A percentile compares a stretch with the other conserved stretches of the same genome.
Evolutionary conservation across 139 green algal species (phyloP).

Genomic region (Deuterostichococcus epilithicus): DNA sequence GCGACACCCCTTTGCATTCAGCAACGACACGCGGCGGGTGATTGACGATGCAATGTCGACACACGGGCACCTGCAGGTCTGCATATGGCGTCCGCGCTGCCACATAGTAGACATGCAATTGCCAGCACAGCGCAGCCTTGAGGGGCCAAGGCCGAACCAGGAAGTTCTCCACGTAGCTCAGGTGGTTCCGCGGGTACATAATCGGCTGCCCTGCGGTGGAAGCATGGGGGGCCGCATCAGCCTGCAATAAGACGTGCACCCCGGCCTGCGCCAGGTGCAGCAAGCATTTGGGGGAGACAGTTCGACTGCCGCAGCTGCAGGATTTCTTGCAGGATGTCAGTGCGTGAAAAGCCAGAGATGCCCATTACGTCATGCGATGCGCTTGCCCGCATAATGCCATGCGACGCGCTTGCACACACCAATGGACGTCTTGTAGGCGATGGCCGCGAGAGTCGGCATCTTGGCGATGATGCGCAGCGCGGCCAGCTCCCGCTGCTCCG

Average conservation of each 20-base stretch:
- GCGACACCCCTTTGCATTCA: no score
- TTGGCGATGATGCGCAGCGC: slow-evolving; percentile 61
- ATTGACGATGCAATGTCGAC: no score
- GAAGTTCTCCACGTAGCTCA: slow-evolving; percentile 62
- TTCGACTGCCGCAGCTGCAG: no score
- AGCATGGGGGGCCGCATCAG: neutral
- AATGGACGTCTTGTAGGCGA: slow-evolving; percentile 57
- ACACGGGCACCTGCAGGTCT: no score
- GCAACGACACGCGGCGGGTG: no score
- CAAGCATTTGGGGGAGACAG: no score
- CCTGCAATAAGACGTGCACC: neutral
- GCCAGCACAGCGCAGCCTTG: no score
- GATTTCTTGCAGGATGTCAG: no score
- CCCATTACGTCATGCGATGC: neutral
- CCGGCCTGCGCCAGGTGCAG: no score
- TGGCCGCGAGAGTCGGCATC: slow-evolving; percentile 66
- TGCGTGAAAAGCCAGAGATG: no score
- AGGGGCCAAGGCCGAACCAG: slow-evolving; percentile 27
- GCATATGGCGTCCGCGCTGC: no score
- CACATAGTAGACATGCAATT: no score
- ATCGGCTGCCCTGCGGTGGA: slow-evolving; percentile 43
- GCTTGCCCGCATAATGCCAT: neutral
- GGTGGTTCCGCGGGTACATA: slow-evolving; percentile 62
- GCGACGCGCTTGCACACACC: slow-evolving; percentile 3
- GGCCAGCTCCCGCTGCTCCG: slow-evolving; percentile 36